phyloP scores from a whole-genome alignment of 2,329 filamentous ascomycete species.

The Phyllosticta capitalensis region DNA sequence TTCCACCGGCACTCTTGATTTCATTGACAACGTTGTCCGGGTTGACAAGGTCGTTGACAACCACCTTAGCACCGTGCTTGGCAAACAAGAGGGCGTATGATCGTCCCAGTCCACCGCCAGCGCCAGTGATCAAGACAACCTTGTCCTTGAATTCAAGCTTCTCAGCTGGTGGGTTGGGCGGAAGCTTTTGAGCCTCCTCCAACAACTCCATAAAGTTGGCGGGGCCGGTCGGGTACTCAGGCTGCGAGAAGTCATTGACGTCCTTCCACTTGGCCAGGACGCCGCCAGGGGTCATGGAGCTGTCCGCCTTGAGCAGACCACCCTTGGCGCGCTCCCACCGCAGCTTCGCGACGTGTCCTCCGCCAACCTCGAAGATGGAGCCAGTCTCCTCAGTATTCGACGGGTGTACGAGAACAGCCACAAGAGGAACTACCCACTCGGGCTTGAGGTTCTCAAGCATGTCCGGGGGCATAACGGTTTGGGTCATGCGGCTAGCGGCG shows the following conservation, averaged over 20 bases:
- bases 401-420: conserved; percentile 79
- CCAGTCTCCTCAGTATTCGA: conserved; percentile 76
- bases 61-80: conserved; percentile 72
- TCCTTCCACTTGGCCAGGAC: conserved; percentile 84
- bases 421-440: conserved; percentile 89
- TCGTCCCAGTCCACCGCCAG: conserved; percentile 81
- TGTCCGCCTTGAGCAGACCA: conserved; percentile 80
- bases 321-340: conserved; percentile 91
- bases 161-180: conserved; percentile 60
- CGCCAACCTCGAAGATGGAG: conserved; percentile 86
- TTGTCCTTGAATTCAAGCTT: conserved; percentile 73
- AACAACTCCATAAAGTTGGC: conserved; percentile 83
- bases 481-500: conserved; percentile 89
- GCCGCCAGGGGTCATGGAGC: conserved; percentile 77
- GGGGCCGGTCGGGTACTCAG: conserved; percentile 73
- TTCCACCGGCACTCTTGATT: conserved; percentile 80
- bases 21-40: conserved; percentile 85
- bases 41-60: conserved; percentile 93
- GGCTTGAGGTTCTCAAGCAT: conserved; percentile 77
- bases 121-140: conserved; percentile 80
- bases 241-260: conserved; percentile 74
- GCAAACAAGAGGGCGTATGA: conserved; percentile 83
- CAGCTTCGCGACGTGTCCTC: conserved; percentile 84
- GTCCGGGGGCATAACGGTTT: conserved; percentile 92
- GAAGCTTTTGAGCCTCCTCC: conserved; percentile 71